These are phyloP conservation scores for Porcisia hertigi DNA, from an alignment of 208 protist genomes.

Conservation along the genomic window DNA sequence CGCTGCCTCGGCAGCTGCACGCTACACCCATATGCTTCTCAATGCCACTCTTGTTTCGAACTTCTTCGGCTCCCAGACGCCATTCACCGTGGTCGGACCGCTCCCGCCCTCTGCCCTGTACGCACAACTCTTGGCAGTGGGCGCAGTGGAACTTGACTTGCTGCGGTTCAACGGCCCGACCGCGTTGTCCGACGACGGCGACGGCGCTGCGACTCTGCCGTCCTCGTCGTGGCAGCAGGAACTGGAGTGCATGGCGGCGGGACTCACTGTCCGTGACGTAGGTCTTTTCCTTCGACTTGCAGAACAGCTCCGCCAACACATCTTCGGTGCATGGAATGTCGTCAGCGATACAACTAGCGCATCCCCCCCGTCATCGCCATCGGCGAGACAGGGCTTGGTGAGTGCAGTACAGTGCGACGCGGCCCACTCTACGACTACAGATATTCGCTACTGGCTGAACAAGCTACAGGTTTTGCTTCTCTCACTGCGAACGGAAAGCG, in stretches of 20 bases:
- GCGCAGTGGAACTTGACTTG: constrained; percentile 53
- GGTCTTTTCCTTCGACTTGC: constrained; percentile 30
- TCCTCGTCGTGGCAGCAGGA: constrained; percentile 28
- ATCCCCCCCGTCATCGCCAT: neutral
- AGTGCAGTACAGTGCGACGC: constrained; percentile 14
- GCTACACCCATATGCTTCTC: constrained; percentile 39
- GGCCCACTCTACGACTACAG: constrained; percentile 36
- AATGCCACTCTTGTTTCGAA: constrained; percentile 46
- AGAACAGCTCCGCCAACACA: constrained; percentile 16
- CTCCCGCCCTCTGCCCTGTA: constrained; percentile 57
- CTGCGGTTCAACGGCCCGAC: neutral
- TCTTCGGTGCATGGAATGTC: constrained; percentile 20
- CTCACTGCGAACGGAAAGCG: constrained; percentile 3
- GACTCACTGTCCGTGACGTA: constrained; percentile 17
- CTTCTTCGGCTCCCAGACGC: constrained; percentile 74
- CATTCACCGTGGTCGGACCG: constrained; percentile 57
- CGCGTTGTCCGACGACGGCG: neutral
- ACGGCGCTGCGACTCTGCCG: neutral
- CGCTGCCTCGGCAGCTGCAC: constrained; percentile 5
- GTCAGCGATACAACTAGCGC: neutral
- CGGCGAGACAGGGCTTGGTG: neutral
- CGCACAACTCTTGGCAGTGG: constrained; percentile 66
- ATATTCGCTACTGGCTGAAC: constrained; percentile 77
- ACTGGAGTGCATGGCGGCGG: constrained; percentile 18
- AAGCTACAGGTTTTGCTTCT: constrained; percentile 66